Percentiles rank a stretch among this genome's conserved stretches.
phyloP scores from a whole-genome alignment of 192 early-diverging fungal species.

The Tieghemiomyces parasiticus region DNA sequence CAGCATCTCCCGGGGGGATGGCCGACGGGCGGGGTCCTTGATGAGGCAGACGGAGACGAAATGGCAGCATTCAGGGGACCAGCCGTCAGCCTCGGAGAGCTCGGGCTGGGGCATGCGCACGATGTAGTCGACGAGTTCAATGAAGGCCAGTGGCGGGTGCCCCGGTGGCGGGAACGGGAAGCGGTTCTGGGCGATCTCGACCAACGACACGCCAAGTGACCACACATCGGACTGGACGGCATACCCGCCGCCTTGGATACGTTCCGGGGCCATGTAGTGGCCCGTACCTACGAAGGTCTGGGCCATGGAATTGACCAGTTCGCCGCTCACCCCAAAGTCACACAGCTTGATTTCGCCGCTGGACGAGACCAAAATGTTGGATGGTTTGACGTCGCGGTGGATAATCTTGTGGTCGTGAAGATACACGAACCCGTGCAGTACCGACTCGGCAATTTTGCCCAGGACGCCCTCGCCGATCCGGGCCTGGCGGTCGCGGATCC shows the following conservation, averaged over 20 bases:
- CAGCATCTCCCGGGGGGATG: slow-evolving; percentile 46
- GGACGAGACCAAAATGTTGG: slow-evolving; percentile 86
- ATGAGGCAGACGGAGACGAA: slow-evolving; percentile 40
- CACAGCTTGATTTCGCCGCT: slow-evolving; percentile 88
- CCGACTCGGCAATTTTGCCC: slow-evolving; percentile 77
- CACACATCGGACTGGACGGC: slow-evolving; percentile 91
- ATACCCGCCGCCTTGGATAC: slow-evolving; percentile 82
- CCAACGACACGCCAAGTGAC: slow-evolving; percentile 84
- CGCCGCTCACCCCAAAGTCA: slow-evolving; percentile 93
- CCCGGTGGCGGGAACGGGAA: slow-evolving; percentile 85
- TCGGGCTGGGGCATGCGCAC: slow-evolving; percentile 74
- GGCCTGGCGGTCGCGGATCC: slow-evolving; percentile 42
- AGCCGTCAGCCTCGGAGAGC: slow-evolving; percentile 43
- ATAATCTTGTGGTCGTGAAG: slow-evolving; percentile 76
- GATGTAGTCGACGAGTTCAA: slow-evolving; percentile 91
- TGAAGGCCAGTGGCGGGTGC: slow-evolving; percentile 55
- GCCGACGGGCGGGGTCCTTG: slow-evolving; percentile 54
- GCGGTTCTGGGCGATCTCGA: slow-evolving; percentile 85
- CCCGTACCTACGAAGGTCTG: slow-evolving; percentile 95
- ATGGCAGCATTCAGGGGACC: slow-evolving; percentile 24
- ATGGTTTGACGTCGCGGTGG: slow-evolving; percentile 97
- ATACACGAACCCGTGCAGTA: slow-evolving; percentile 84
- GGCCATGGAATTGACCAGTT: slow-evolving; percentile 75
- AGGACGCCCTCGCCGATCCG: slow-evolving; percentile 79
- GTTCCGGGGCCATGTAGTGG: slow-evolving; percentile 96